These are phyloP conservation scores for Catharanthus roseus DNA, from an alignment of 257 asterid species.

Conservation along the genomic window DNA sequence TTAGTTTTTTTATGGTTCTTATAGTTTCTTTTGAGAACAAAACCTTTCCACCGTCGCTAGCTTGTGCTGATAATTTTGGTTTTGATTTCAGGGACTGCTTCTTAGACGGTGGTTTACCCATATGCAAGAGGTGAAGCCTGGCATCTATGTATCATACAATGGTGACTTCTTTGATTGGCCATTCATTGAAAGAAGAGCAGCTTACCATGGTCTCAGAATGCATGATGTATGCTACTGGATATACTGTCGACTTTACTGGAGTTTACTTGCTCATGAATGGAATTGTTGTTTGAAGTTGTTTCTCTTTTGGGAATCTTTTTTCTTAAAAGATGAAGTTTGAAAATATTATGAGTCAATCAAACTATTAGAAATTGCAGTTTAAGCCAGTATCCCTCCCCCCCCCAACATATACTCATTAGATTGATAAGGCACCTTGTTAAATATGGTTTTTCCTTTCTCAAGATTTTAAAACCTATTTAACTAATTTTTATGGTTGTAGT, in stretches of 20 bases:
- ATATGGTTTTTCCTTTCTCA: too few relatives aligned
- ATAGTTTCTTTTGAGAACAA: neutral
- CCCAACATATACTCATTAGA: neutral
- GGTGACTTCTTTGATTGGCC: slow-evolving; percentile 99
- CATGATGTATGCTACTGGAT: slow-evolving; percentile 48
- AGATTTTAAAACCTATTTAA: too few relatives aligned
- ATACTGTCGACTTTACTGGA: neutral
- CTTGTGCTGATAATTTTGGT: neutral
- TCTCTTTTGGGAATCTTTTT: neutral
- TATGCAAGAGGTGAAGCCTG: slow-evolving; percentile 93
- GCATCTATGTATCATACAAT: slow-evolving; percentile 92
- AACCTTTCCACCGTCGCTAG: neutral
- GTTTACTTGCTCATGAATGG: neutral
- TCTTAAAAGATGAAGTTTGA: neutral
- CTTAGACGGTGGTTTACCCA: slow-evolving; percentile 81
- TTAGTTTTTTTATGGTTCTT: slow-evolving; percentile 12
- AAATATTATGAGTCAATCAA: neutral
- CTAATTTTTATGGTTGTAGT: too few relatives aligned
- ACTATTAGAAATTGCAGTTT: neutral
- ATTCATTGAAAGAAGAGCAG: slow-evolving; percentile 82
- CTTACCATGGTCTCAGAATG: slow-evolving; percentile 77
- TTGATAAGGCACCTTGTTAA: neutral
- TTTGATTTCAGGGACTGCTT: slow-evolving; percentile 61
- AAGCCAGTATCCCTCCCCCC: neutral
- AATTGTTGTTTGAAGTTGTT: neutral